Conservation (phyloP, 75 land plant species). For the Cryptomeria japonica region DNA sequence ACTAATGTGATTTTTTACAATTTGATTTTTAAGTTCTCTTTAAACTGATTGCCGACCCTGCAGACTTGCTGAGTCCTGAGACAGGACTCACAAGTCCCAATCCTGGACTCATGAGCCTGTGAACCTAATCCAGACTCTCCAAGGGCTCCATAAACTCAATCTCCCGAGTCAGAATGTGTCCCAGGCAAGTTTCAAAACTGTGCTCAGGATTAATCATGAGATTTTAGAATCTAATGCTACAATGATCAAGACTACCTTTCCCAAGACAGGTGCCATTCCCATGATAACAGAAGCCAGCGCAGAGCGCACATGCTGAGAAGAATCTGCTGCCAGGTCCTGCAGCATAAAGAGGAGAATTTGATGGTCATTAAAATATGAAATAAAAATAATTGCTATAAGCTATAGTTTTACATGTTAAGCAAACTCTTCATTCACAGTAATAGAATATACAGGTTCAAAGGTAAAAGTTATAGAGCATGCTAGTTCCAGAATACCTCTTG, state of each 20-base stretch:
- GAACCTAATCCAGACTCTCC: no score
- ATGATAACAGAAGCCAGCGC: slow-evolving; percentile 67
- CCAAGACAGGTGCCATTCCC: slow-evolving; percentile 67
- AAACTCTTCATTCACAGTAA: not conserved
- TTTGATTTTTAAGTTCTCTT: no score
- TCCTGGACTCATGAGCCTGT: no score
- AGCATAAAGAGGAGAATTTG: not conserved
- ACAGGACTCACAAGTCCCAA: no score
- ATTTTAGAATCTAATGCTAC: no score
- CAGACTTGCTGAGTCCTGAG: no score
- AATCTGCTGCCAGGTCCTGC: slow-evolving; percentile 64
- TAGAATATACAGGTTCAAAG: not conserved
- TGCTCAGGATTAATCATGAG: no score
- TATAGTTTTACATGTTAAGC: not conserved
- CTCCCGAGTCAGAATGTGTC: no score
- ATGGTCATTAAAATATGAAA: not conserved
- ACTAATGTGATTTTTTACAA: no score
- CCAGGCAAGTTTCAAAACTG: no score
- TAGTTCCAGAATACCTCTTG: not conserved
- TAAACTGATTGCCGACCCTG: no score
- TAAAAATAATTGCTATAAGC: not conserved
- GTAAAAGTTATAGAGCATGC: not conserved
- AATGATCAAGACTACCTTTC: slow-evolving; percentile 34
- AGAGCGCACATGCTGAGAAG: slow-evolving; percentile 66
- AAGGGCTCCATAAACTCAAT: no score